phyloP scores from a whole-genome alignment of 1,284 basidiomycete species.

The Trametes hirsuta region DNA sequence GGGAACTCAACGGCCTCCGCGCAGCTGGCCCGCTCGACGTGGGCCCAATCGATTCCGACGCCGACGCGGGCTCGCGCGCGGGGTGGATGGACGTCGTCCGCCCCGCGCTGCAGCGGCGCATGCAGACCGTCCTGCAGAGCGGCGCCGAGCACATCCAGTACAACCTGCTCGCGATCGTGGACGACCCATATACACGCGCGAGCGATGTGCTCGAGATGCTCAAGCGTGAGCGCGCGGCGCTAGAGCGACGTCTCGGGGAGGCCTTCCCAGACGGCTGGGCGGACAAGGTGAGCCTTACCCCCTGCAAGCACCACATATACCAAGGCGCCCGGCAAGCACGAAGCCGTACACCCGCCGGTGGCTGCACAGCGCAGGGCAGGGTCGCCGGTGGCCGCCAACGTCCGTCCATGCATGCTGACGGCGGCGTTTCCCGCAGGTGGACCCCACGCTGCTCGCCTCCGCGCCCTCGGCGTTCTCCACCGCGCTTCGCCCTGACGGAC shows the following conservation, averaged over 20 bases:
- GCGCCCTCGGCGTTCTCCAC: constrained; percentile 40
- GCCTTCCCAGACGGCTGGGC: constrained; percentile 42
- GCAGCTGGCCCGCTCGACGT: constrained; percentile 57
- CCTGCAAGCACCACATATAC: too few species aligned
- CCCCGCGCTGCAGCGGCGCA: constrained; percentile 60
- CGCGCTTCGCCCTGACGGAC: constrained; percentile 29
- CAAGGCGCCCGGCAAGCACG: too few species aligned
- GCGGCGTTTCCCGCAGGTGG: constrained; percentile 37
- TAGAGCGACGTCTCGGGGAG: constrained; percentile 50
- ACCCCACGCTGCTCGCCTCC: constrained; percentile 37
- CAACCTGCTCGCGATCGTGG: constrained; percentile 61
- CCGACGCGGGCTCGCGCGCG: constrained; percentile 7
- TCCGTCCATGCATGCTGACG: neutral
- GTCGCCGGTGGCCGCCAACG: neutral
- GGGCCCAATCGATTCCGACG: constrained; percentile 47
- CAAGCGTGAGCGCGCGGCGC: constrained; percentile 46
- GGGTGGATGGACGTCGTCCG: constrained; percentile 63
- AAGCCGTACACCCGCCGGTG: neutral
- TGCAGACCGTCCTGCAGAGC: constrained; percentile 54
- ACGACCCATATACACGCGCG: constrained; percentile 49
- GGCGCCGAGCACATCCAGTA: constrained; percentile 53
- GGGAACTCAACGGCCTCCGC: constrained; percentile 54
- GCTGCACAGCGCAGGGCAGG: neutral
- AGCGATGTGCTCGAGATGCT: constrained; percentile 57
- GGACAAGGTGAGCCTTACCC: constrained; percentile 36